Evolutionary conservation across 495 filamentous ascomycete genomes (phyloP).

Genomic region (Penicillium samsonianum): DNA sequence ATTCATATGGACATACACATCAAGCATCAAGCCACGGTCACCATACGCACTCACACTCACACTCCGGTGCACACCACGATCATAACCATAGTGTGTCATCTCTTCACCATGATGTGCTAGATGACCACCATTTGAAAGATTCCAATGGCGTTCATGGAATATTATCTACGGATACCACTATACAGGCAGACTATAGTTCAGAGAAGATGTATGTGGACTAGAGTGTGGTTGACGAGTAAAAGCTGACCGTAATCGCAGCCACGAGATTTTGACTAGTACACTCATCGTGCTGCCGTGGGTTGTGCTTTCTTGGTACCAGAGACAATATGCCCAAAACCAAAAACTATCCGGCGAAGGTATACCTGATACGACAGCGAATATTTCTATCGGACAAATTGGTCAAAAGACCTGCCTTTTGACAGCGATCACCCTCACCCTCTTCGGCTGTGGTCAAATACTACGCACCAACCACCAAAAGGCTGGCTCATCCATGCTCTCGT

Average conservation of each 20-base stretch:
- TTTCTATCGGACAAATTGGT: slow-evolving; percentile 17
- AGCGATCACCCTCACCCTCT: slow-evolving; percentile 31
- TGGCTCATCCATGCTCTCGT: slow-evolving; percentile 9
- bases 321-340: slow-evolving; percentile 25
- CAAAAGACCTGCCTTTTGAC: slow-evolving; percentile 26
- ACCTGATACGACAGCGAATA: not conserved
- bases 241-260: slow-evolving; percentile 27
- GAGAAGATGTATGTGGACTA: slow-evolving; percentile 20
- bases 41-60: slow-evolving; percentile 31
- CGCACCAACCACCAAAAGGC: slow-evolving; percentile 14
- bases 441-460: slow-evolving; percentile 30
- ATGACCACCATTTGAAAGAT: slow-evolving; percentile 16
- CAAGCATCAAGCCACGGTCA: slow-evolving; percentile 8
- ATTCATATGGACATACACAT: slow-evolving; percentile 27
- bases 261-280: slow-evolving; percentile 36
- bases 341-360: slow-evolving; percentile 4
- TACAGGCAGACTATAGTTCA: slow-evolving; percentile 3
- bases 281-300: slow-evolving; percentile 45
- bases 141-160: not conserved
- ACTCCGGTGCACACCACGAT: slow-evolving; percentile 27
- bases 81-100: slow-evolving; percentile 22
- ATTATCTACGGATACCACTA: not conserved
- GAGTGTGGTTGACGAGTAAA: not conserved
- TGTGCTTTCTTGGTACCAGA: slow-evolving; percentile 44
- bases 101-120: slow-evolving; percentile 16